These are phyloP conservation scores for Raddia guianensis DNA, from an alignment of 176 grass and related monocot species.

Conservation along the genomic window DNA sequence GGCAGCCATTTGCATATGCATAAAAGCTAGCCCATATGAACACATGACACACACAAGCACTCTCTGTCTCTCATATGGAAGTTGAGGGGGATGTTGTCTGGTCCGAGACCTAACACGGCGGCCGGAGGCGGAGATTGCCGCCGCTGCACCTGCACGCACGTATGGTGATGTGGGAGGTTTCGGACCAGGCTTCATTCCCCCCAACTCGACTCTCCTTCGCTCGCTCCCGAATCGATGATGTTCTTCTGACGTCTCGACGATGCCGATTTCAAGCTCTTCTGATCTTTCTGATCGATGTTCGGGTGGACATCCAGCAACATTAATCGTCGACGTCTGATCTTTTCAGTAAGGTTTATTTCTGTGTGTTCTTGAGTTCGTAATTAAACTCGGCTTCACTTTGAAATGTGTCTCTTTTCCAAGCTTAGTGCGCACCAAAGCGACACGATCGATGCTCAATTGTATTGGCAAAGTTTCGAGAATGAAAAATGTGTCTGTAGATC, in stretches of 20 bases:
- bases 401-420: too few relatives aligned
- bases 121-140: neutral
- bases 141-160: neutral
- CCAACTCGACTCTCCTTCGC: constrained; percentile 55
- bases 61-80: constrained; percentile 19
- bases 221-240: neutral
- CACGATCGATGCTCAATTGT: too few relatives aligned
- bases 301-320: neutral
- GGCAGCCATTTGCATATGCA: constrained; percentile 36
- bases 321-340: neutral
- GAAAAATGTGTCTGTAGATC: neutral
- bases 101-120: constrained; percentile 66
- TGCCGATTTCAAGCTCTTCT: neutral
- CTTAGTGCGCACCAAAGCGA: too few relatives aligned
- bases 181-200: constrained; percentile 99
- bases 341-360: neutral
- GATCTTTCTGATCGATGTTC: neutral
- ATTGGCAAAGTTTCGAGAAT: too few relatives aligned
- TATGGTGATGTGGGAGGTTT: constrained; percentile 48
- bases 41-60: neutral
- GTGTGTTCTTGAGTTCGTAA: neutral
- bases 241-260: too few relatives aligned
- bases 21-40: constrained; percentile 18
- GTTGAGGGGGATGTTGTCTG: constrained; percentile 99
- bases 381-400: neutral